phyloP scores from a whole-genome alignment of 176 grass and related monocot genomes.

The Poa pratensis region DNA sequence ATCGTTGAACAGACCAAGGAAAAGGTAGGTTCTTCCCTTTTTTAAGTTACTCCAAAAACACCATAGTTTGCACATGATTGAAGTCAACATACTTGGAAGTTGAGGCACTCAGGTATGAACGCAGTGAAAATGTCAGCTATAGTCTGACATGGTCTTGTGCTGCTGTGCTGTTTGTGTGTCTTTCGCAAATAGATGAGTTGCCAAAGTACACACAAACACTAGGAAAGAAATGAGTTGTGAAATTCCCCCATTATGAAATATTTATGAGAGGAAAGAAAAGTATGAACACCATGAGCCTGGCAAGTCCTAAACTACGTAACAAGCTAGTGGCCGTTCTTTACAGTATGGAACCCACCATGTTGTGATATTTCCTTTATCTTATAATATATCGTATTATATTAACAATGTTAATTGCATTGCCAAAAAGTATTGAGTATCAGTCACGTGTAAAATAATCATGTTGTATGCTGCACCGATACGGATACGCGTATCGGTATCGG shows the following conservation, averaged over 20 bases:
- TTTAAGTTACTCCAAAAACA: background rate
- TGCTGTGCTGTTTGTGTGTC: background rate
- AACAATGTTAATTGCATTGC: background rate
- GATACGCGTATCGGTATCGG: no score
- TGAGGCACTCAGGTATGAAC: background rate
- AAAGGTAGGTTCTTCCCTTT: slow-evolving; percentile 52
- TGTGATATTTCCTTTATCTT: background rate
- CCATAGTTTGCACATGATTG: slow-evolving; percentile 25
- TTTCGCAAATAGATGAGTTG: no score
- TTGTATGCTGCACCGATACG: no score
- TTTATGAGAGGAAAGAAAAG: background rate
- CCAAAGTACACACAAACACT: no score
- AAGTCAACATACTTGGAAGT: background rate
- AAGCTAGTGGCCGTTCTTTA: background rate
- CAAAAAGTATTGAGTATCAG: background rate
- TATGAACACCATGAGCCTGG: background rate
- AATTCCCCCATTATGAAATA: background rate
- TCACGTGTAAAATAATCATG: background rate
- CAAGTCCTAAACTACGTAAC: background rate
- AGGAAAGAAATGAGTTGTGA: background rate
- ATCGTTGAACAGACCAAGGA: slow-evolving; percentile 72
- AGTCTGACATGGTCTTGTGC: background rate
- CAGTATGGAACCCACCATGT: background rate
- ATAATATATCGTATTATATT: background rate
- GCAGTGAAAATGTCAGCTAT: background rate